A percentile compares a stretch with the other conserved stretches of the same genome.
These are phyloP conservation scores for Benincasa hispida DNA, from an alignment of 306 rosid species.

Conservation along the genomic window DNA sequence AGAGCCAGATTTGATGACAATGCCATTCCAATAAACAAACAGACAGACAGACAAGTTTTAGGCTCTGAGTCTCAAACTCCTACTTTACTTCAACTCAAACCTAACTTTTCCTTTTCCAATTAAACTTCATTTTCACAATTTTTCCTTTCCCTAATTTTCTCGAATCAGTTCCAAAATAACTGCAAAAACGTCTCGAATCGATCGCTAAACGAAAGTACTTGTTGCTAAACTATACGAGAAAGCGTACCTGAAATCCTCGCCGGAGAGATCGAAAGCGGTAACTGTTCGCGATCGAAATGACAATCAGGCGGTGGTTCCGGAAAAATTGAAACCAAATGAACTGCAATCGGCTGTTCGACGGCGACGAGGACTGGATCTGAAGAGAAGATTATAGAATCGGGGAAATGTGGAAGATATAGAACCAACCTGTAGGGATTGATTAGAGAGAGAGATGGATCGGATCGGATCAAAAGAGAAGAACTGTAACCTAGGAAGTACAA, in stretches of 20 bases:
- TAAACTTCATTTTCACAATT: not conserved
- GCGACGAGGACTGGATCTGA: not conserved
- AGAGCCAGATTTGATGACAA: not conserved
- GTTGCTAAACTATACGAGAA: not conserved
- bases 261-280: not conserved
- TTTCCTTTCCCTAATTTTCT: not conserved
- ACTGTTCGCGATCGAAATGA: not conserved
- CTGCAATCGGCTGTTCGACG: not conserved
- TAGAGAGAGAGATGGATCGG: not conserved
- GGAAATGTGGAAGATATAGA: not conserved
- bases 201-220: not conserved
- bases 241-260: not conserved
- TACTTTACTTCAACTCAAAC: not conserved
- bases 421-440: not conserved
- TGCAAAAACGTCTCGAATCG: not conserved
- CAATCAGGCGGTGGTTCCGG: not conserved
- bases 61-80: not conserved
- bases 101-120: not conserved
- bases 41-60: not conserved
- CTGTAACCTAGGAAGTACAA: too few species aligned
- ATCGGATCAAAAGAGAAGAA: too few species aligned
- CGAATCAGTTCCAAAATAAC: not conserved
- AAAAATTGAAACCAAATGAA: not conserved
- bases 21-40: not conserved
- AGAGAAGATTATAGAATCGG: not conserved